Evolutionary conservation across 257 asterid species (phyloP).

Genomic region (Apocynum venetum): DNA sequence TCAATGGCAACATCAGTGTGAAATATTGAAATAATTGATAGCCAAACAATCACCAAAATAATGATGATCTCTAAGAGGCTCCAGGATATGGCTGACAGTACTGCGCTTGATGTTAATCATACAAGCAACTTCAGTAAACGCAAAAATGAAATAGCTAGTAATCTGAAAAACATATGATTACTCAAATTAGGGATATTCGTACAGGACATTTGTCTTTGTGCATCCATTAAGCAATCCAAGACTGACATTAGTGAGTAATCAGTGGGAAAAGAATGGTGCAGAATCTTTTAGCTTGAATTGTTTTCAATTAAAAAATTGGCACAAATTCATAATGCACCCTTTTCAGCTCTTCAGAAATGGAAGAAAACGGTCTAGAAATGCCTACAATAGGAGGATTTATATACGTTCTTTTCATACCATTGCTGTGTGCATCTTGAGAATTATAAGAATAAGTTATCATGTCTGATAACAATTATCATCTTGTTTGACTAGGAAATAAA

Average conservation of each 20-base stretch:
- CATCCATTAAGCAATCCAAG: background rate
- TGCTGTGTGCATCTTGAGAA: background rate
- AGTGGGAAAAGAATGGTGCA: background rate
- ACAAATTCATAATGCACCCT: background rate
- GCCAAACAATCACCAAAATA: no score
- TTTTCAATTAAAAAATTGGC: background rate
- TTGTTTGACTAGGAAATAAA: background rate
- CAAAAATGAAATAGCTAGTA: background rate
- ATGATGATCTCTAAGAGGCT: background rate
- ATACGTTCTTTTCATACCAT: background rate
- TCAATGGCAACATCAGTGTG: background rate
- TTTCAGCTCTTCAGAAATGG: background rate
- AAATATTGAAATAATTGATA: no score
- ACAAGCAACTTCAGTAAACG: background rate
- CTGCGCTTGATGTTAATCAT: background rate
- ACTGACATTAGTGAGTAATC: background rate
- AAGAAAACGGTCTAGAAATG: background rate
- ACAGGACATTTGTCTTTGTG: background rate
- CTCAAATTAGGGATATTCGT: background rate
- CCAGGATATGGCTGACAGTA: background rate
- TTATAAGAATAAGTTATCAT: background rate
- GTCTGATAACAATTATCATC: background rate
- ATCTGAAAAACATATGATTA: background rate
- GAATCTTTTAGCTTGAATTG: background rate
- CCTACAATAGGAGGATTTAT: background rate